These are phyloP conservation scores for Cordyceps fumosorosea DNA, from an alignment of 2,329 filamentous ascomycete genomes.

Conservation along the genomic window DNA sequence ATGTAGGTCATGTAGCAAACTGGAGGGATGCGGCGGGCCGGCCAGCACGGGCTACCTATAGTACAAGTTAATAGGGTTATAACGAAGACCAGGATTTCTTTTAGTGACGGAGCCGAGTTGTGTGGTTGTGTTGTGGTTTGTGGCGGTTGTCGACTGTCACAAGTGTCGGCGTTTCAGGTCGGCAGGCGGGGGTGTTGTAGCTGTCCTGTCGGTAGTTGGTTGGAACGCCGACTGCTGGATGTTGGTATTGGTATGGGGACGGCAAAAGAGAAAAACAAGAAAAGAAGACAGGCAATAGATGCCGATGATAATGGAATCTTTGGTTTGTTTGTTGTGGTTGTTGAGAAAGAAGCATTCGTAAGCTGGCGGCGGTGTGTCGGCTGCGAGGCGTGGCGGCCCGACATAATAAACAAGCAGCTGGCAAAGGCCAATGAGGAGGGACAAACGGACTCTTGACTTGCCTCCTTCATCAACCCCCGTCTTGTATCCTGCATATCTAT, in stretches of 20 bases:
- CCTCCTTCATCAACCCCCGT: background rate
- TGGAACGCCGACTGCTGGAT: background rate
- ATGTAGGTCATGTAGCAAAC: background rate
- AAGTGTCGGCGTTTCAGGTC: constrained; percentile 2
- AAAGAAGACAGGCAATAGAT: background rate
- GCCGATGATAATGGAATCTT: background rate
- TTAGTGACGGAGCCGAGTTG: background rate
- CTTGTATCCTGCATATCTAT: background rate
- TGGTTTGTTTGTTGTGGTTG: no score
- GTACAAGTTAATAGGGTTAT: background rate
- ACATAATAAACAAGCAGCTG: background rate
- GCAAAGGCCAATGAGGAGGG: background rate
- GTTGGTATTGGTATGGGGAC: background rate
- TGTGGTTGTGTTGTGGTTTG: background rate
- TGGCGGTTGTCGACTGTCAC: background rate
- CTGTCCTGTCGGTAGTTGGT: background rate
- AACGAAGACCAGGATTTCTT: background rate
- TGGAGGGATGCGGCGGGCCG: background rate
- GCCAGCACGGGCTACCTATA: background rate
- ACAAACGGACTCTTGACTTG: background rate
- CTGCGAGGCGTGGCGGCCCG: background rate
- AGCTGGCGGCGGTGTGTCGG: background rate
- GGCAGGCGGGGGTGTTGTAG: background rate
- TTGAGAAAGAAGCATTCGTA: background rate
- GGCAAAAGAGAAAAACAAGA: background rate